A percentile compares a stretch with the other conserved stretches of the same genome.
Evolutionary conservation across 192 early-diverging fungal species (phyloP).

Genomic region (Tieghemiomyces parasiticus): DNA sequence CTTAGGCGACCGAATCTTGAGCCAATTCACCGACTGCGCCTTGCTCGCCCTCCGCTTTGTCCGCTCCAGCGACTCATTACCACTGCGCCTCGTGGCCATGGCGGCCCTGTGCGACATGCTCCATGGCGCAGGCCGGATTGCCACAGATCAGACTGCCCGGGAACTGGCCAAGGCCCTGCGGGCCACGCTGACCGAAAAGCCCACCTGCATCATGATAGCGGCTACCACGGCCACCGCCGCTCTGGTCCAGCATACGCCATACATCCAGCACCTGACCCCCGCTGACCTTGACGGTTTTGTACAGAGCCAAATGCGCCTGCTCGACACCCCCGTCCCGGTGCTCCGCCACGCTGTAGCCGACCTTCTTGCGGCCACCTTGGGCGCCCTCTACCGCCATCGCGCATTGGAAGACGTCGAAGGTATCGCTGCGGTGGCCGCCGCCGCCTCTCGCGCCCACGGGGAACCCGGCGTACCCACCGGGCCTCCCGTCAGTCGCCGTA

Average conservation of each 20-base stretch:
- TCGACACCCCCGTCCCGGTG: slow-evolving; percentile 7
- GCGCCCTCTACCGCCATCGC: slow-evolving; percentile 7
- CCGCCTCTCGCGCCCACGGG: no score
- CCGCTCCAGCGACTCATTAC: slow-evolving; percentile 19
- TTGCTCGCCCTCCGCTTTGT: slow-evolving; percentile 14
- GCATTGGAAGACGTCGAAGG: neutral
- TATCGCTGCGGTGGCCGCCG: no score
- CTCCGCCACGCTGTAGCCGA: slow-evolving; percentile 3
- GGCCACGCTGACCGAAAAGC: slow-evolving; percentile 51
- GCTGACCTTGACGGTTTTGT: slow-evolving; percentile 17
- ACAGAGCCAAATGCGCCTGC: neutral
- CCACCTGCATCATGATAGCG: slow-evolving; percentile 26
- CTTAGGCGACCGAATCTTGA: slow-evolving; percentile 34
- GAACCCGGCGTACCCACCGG: no score
- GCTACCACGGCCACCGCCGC: slow-evolving; percentile 15
- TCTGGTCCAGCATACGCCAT: slow-evolving; percentile 15
- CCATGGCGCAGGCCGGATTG: slow-evolving; percentile 51
- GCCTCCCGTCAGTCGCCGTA: neutral
- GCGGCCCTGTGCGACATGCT: slow-evolving; percentile 45
- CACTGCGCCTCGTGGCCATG: slow-evolving; percentile 52
- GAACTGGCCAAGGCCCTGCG: slow-evolving; percentile 56
- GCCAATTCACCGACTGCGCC: slow-evolving; percentile 28
- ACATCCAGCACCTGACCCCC: slow-evolving; percentile 7
- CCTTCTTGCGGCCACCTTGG: neutral
- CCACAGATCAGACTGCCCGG: slow-evolving; percentile 46